Conservation (phyloP, 768 basidiomycete species). For the Tylopilus plumbeoviolaceoides region DNA sequence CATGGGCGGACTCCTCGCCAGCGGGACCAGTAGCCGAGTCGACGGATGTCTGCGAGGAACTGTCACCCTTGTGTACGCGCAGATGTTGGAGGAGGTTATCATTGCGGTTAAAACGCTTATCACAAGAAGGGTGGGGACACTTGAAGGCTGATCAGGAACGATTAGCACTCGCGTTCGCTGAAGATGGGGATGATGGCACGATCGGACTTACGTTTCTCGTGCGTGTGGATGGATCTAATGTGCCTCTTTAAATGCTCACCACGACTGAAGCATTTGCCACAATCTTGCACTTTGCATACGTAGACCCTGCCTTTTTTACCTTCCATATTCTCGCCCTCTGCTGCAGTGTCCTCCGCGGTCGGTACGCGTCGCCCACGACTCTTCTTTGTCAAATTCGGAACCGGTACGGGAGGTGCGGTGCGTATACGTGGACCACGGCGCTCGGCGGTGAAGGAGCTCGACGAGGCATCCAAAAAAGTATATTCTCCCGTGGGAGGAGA, state of each 20-base stretch:
- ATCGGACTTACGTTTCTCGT: constrained; percentile 66
- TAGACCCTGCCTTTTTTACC: constrained; percentile 40
- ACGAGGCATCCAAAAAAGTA: constrained; percentile 33
- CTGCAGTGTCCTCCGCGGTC: constrained; percentile 34
- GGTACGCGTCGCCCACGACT: constrained; percentile 76
- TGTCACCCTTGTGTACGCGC: constrained; percentile 57
- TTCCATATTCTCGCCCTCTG: constrained; percentile 25
- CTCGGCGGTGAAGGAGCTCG: constrained; percentile 36
- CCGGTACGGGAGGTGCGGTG: constrained; percentile 59
- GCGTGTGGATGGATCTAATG: constrained; percentile 68
- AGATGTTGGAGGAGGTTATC: constrained; percentile 80
- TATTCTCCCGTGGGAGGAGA: constrained; percentile 33
- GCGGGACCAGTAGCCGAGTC: constrained; percentile 26
- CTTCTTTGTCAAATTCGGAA: constrained; percentile 77
- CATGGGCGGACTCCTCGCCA: constrained; percentile 22
- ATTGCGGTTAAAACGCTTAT: constrained; percentile 72
- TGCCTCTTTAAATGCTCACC: constrained; percentile 77
- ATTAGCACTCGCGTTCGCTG: constrained; percentile 18
- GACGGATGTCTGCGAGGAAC: constrained; percentile 31
- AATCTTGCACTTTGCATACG: constrained; percentile 63
- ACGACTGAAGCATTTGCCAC: constrained; percentile 70
- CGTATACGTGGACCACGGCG: constrained; percentile 48
- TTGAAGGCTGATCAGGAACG: constrained; percentile 54
- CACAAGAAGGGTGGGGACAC: constrained; percentile 63
- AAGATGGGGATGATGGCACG: constrained; percentile 13